Base-by-base conservation (phyloP, 2,329 filamentous ascomycete genomes). In the Calonectria pauciramosa region DNA sequence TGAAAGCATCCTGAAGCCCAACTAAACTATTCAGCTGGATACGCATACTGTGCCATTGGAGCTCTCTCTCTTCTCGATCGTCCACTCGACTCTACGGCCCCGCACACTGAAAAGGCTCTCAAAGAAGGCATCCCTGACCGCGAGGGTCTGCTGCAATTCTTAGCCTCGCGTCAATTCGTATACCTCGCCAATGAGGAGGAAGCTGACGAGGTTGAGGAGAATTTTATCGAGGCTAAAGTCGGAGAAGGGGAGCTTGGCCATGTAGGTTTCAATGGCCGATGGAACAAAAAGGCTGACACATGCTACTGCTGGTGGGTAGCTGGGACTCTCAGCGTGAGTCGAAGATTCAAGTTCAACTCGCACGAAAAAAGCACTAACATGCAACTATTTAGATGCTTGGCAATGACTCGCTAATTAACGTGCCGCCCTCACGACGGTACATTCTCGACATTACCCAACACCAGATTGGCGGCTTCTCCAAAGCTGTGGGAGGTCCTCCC, bases 221-320 rank as follows among this genome's bases (percentile, higher is more conserved):
- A 86, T 51, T 82, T 82, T n/a, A 75, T 85, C 32, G 79, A 85
- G 73, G 69, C 81, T 1, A 80, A 83, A 63, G 78, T 88, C n/a
- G 84, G 84, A 0, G 80, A 82, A 1, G 81, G 81, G 84, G 4
- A 74, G 60, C 4, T 82, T 76, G 84, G 86, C 13, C 90, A 90
- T 81, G 90, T 95, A 1, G 97, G 96, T 13, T 96, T 97, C 86
- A 98, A 97, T 81, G 97, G 97, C 32, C 92, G 97, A 65, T 93
- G 92, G 83, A 98, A 98, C 87, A 99, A 99, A 85, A 90, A 93
- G 63, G 94, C 95, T 13, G 97, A 99, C 85, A 99, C 97, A 0
- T 99, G 97, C 86, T 99, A 99, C 84, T 94, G 92, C 28, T 99
- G 96, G 89, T 99, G 97, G 97, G 95, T 95, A 0, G 90, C 90